A percentile compares a stretch with the other conserved stretches of the same genome.
These are phyloP conservation scores for Pseudocercospora ulei DNA, from an alignment of 2,329 filamentous ascomycete genomes.

Conservation along the genomic window DNA sequence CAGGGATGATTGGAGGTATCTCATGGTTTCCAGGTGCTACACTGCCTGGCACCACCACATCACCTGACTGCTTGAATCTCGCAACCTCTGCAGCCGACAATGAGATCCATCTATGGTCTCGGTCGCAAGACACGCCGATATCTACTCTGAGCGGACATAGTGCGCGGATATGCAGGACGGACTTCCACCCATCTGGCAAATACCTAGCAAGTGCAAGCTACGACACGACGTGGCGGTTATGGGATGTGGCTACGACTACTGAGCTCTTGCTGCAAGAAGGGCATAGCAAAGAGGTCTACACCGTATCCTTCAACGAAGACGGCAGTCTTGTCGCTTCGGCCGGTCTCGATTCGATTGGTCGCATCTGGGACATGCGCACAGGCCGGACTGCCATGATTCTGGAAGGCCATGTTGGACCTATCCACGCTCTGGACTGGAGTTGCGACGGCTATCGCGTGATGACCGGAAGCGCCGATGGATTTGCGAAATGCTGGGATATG, in stretches of 20 bases:
- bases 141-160: conserved; percentile 73
- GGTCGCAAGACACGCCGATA: conserved; percentile 74
- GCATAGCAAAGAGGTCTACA: conserved; percentile 85
- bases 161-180: conserved; percentile 78
- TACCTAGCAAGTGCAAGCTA: conserved; percentile 90
- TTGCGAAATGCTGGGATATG: conserved; percentile 96
- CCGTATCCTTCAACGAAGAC: conserved; percentile 80
- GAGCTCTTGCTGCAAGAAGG: conserved; percentile 87
- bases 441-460: conserved; percentile 83
- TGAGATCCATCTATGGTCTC: conserved; percentile 79
- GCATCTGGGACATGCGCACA: conserved; percentile 89
- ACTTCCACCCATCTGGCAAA: conserved; percentile 84
- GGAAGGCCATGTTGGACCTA: conserved; percentile 85
- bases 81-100: conserved; percentile 86
- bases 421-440: conserved; percentile 87
- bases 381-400: conserved; percentile 93
- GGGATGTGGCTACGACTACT: conserved; percentile 78
- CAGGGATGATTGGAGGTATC: conserved; percentile 77
- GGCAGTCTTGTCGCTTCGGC: conserved; percentile 83
- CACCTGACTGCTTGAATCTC: conserved; percentile 62
- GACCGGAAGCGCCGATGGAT: conserved; percentile 87
- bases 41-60: conserved; percentile 58
- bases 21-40: conserved; percentile 83
- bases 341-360: conserved; percentile 87
- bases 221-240: conserved; percentile 92